These are phyloP conservation scores for Arachis hypogaea DNA, from an alignment of 306 rosid species.

Conservation along the genomic window DNA sequence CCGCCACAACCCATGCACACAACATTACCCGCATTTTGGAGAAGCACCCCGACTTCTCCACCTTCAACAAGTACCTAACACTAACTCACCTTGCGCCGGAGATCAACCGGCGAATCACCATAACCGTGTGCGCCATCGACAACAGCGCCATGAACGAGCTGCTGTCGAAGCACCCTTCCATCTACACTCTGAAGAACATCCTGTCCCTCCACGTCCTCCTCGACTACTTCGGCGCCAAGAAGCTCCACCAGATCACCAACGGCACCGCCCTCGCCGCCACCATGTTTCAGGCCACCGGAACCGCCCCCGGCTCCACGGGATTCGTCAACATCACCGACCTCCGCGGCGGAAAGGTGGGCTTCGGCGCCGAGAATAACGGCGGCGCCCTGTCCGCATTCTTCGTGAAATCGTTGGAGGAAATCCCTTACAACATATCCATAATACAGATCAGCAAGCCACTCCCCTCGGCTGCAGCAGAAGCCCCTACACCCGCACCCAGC, in stretches of 20 bases:
- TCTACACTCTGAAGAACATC: constrained; percentile 72
- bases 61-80: constrained; percentile 81
- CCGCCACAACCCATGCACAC: constrained; percentile 50
- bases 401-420: constrained; percentile 72
- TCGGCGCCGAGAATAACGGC: constrained; percentile 62
- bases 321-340: constrained; percentile 89
- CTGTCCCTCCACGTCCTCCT: constrained; percentile 90
- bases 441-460: constrained; percentile 73
- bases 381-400: constrained; percentile 57
- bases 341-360: constrained; percentile 81
- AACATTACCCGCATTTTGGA: constrained; percentile 66
- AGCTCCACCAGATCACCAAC: constrained; percentile 97
- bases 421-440: constrained; percentile 79
- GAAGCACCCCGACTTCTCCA: constrained; percentile 71
- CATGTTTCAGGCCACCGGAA: constrained; percentile 82
- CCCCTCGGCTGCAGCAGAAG: constrained; percentile 70
- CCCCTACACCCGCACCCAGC: constrained; percentile 71
- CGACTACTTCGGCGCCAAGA: constrained; percentile 90
- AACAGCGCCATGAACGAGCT: constrained; percentile 79
- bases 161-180: constrained; percentile 55
- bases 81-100: constrained; percentile 75
- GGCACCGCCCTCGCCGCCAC: constrained; percentile 91
- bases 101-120: constrained; percentile 66
- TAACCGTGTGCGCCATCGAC: constrained; percentile 86
- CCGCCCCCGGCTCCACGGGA: constrained; percentile 80